Conservation (phyloP, 2,329 filamentous ascomycete species). For the Magnaporthiopsis incrustans region DNA sequence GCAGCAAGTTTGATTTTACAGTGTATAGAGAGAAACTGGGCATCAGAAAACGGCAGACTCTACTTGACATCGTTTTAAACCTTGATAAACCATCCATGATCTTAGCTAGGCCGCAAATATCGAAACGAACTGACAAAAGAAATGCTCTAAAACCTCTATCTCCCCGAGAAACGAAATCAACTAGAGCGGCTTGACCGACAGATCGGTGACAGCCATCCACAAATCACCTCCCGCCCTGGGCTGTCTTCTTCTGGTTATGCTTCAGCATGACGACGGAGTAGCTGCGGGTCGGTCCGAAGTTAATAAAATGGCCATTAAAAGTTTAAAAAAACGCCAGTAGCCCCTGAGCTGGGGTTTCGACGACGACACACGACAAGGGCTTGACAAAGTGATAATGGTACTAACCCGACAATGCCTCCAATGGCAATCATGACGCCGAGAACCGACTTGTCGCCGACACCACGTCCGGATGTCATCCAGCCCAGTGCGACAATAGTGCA, state of each 20-base stretch:
- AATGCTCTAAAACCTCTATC: not conserved
- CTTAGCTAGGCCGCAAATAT: not conserved
- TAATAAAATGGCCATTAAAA: slow-evolving; percentile 1
- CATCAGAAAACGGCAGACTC: not conserved
- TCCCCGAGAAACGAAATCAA: not conserved
- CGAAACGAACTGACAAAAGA: not conserved
- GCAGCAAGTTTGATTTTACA: not conserved
- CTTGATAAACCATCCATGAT: not conserved
- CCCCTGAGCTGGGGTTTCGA: not conserved
- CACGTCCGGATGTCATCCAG: slow-evolving; percentile 49
- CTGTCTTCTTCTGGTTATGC: slow-evolving; percentile 14
- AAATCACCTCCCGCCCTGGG: slow-evolving; percentile 3
- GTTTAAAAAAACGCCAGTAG: not conserved
- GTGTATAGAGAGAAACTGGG: not conserved
- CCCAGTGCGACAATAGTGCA: slow-evolving; percentile 57
- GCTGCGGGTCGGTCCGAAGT: slow-evolving; percentile 10
- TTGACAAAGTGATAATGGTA: slow-evolving; percentile 10
- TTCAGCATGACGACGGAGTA: slow-evolving; percentile 24
- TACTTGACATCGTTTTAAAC: not conserved
- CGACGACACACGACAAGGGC: not conserved
- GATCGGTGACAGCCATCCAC: not conserved
- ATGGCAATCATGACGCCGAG: slow-evolving; percentile 48
- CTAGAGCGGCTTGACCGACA: not conserved
- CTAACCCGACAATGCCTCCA: slow-evolving; percentile 49
- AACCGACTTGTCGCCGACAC: slow-evolving; percentile 46